Percentiles rank a stretch among this genome's conserved stretches.
Conservation (phyloP, 2,329 filamentous ascomycete species). For the Aspergillus amoenus region DNA sequence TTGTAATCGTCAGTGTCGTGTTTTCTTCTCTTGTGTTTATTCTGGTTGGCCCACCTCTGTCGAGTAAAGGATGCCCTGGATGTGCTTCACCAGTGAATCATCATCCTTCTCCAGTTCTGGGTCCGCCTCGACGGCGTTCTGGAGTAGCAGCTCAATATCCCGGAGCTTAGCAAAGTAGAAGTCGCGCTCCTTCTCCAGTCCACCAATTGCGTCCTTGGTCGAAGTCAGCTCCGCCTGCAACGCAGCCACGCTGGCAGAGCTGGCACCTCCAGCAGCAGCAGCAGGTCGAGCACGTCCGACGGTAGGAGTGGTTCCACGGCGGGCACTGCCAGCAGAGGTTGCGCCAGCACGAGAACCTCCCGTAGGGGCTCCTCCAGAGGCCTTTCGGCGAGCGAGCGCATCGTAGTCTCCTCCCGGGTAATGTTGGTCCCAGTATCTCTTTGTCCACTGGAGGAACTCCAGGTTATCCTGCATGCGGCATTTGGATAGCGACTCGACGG, state of each 20-base stretch:
- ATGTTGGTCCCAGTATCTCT: conserved; percentile 97
- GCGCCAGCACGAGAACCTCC: conserved; percentile 52
- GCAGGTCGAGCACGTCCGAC: conserved; percentile 50
- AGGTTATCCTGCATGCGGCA: conserved; percentile 99
- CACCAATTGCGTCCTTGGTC: conserved; percentile 92
- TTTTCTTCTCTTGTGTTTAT: not conserved
- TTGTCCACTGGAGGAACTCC: conserved; percentile 96
- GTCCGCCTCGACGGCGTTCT: conserved; percentile 88
- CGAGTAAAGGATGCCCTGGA: conserved; percentile 95
- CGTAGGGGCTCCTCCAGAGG: conserved; percentile 57
- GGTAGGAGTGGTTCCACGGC: conserved; percentile 63
- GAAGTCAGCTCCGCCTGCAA: conserved; percentile 82
- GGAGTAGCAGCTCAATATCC: conserved; percentile 92
- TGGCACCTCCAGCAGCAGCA: conserved; percentile 43
- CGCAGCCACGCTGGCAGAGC: conserved; percentile 63
- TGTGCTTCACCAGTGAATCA: conserved; percentile 87
- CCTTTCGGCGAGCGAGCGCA: conserved; percentile 80
- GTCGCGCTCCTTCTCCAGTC: conserved; percentile 91
- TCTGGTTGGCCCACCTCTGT: conserved; percentile 66
- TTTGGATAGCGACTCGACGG: conserved; percentile 85
- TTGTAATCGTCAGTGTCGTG: conserved; percentile 7
- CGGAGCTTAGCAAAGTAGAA: conserved; percentile 99
- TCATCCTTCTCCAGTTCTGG: conserved; percentile 94
- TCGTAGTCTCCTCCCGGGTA: conserved; percentile 98
- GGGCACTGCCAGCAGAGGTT: conserved; percentile 48